Conservation (phyloP, 257 asterid species). For the Nicotiana knightiana region DNA sequence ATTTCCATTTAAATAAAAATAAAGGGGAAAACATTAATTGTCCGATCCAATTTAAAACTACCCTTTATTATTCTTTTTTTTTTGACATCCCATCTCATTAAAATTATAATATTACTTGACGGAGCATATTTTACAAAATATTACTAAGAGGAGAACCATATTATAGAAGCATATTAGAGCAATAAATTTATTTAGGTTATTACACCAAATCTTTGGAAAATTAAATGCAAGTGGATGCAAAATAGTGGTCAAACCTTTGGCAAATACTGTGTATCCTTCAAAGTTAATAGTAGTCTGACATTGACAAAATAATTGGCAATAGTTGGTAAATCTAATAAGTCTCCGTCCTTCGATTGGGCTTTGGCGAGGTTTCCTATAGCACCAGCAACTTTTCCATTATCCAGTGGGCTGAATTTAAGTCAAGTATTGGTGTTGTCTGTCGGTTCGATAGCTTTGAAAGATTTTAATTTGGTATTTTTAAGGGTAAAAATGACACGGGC, state of each 20-base stretch:
- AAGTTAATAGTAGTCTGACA: not conserved
- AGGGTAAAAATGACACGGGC: too few relatives aligned
- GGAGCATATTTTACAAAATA: not conserved
- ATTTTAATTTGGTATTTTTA: too few relatives aligned
- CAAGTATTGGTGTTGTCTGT: not conserved
- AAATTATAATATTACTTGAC: not conserved
- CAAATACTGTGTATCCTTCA: not conserved
- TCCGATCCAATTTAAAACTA: not conserved
- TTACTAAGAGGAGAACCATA: not conserved
- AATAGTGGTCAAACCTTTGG: not conserved
- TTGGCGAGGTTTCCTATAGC: not conserved
- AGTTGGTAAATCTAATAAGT: not conserved
- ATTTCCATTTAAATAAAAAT: not conserved
- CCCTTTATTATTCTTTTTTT: not conserved
- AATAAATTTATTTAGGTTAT: too few relatives aligned
- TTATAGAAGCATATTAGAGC: not conserved
- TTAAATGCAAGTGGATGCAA: not conserved
- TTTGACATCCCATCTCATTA: not conserved
- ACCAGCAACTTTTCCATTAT: not conserved
- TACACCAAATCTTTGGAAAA: not conserved
- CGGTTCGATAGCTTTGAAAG: too few relatives aligned
- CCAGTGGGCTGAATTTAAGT: not conserved
- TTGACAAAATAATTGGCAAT: not conserved
- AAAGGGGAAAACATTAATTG: not conserved
- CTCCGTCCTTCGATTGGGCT: not conserved